Base-by-base conservation (phyloP, 129 eudicot species). In the Heracleum sosnowskyi region DNA sequence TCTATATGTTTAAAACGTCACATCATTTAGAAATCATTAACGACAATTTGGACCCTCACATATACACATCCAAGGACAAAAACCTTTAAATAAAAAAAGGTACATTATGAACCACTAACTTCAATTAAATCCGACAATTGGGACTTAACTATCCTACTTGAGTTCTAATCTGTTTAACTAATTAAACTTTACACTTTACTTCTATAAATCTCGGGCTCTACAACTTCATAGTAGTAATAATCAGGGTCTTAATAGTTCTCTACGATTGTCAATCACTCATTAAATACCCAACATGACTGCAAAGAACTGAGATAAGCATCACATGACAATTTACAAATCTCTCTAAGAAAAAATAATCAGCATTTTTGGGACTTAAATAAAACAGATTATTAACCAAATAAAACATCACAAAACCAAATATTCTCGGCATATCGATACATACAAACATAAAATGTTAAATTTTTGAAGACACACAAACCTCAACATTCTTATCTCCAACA, bases 401-500 rank as follows among this genome's bases (percentile, higher is more conserved):
- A 24, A 55, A 55, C 28, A 53, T 24, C 28, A 53, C 0, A 53
- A 53, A 6, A 9, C 11, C 28, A 22, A 7, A 24, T 22, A 24
- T 24, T 55, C 29, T 1, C 10, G 7, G 7, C 36, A 42, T 11
- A 64, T 24, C 5, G 34, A 7, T 2, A 44, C 62, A 77, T 12
- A 4, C 26, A 77, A 69, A 35, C 22, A 72, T 33, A 2, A 69
- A 70, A 39, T n/a, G 42, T 22, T 70, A 10, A 47, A 11, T 41
- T 4, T n/a, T 41, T 73, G 0, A 37, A 4, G 26, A 63, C 16
- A 45, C 69, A 78, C 73, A 45, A 44, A 92, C 98, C 97, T 91
- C 79, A 11, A 86, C 70, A 44, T 82, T 82, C 85, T 88, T 87
- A 77, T 95, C 97, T 26, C 97, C 96, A 47, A 95, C 96, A 79